These are phyloP conservation scores for Stipa capillata DNA, from an alignment of 176 grass and related monocot genomes.

Conservation along the genomic window DNA sequence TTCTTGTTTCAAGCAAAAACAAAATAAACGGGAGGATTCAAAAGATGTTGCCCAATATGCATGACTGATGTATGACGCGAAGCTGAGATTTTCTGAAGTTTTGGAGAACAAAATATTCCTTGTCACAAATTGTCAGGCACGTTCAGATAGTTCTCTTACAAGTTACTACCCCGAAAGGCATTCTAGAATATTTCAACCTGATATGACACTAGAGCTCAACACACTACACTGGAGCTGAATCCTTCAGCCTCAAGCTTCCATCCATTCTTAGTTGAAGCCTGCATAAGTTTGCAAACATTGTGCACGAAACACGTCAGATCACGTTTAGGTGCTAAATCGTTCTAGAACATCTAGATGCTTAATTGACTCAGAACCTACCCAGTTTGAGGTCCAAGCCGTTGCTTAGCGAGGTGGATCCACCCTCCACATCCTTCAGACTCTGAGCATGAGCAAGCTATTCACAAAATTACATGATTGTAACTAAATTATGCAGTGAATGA, in stretches of 20 bases:
- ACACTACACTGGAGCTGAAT: not conserved
- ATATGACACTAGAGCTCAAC: not conserved
- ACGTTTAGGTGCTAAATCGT: not conserved
- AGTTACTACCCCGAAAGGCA: not conserved
- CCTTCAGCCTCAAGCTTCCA: not conserved
- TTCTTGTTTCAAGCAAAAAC: not conserved
- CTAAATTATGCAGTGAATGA: not conserved
- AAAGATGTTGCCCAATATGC: not conserved
- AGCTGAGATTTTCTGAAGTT: not conserved
- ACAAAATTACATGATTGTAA: not conserved
- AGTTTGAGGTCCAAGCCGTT: conserved; percentile 74
- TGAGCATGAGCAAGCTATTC: conserved; percentile 56
- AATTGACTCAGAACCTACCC: conserved; percentile 18
- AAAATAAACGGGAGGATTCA: not conserved
- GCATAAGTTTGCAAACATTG: not conserved
- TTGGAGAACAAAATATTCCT: not conserved
- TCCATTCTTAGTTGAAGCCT: conserved; percentile 49
- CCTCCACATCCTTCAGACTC: conserved; percentile 38
- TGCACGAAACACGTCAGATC: not conserved
- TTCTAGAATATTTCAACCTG: not conserved
- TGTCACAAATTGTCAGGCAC: too few species aligned
- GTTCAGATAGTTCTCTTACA: not conserved
- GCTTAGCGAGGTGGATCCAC: conserved; percentile 30
- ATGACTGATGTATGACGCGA: not conserved
- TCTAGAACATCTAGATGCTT: not conserved